These are phyloP conservation scores for Aspergillus candidus DNA, from an alignment of 2,329 filamentous ascomycete species.

Conservation along the genomic window DNA sequence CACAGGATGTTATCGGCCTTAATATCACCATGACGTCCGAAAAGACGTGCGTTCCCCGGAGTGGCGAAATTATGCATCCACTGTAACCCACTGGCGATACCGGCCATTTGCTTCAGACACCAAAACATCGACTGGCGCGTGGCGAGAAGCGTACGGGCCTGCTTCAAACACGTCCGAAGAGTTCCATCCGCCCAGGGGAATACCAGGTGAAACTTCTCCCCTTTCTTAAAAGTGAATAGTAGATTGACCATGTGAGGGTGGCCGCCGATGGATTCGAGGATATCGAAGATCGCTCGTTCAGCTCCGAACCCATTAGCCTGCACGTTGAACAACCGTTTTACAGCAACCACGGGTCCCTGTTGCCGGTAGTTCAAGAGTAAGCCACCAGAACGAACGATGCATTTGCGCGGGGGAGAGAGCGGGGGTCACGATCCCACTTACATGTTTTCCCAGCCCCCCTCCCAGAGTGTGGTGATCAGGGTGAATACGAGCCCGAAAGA, in stretches of 20 bases:
- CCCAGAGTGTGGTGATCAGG: constrained; percentile 7
- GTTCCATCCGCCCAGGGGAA: constrained; percentile 24
- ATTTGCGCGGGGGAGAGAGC: constrained; percentile 5
- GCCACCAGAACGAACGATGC: constrained; percentile 1
- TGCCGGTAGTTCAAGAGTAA: background rate
- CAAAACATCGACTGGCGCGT: constrained; percentile 15
- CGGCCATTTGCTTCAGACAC: constrained; percentile 24
- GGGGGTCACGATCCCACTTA: constrained; percentile 1
- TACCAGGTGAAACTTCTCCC: constrained; percentile 21
- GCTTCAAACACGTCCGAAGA: constrained; percentile 22
- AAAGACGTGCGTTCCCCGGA: constrained; percentile 5
- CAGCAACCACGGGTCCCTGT: background rate
- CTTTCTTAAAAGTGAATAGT: constrained; percentile 20
- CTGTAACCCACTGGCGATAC: constrained; percentile 19
- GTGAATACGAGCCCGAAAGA: constrained; percentile 8
- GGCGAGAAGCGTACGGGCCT: constrained; percentile 6
- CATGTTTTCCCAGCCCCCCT: background rate
- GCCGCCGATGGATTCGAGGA: background rate
- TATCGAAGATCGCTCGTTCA: background rate
- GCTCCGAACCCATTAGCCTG: background rate
- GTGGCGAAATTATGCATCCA: constrained; percentile 19
- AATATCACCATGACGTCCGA: constrained; percentile 31
- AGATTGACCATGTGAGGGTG: constrained; percentile 23
- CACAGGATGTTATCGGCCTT: constrained; percentile 36
- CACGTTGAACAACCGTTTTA: constrained; percentile 1